Evolutionary conservation across 2,329 filamentous ascomycete genomes (phyloP), one percentile per base, ranked within the genome.

Genomic region (Chaetothyriales sp.): DNA sequence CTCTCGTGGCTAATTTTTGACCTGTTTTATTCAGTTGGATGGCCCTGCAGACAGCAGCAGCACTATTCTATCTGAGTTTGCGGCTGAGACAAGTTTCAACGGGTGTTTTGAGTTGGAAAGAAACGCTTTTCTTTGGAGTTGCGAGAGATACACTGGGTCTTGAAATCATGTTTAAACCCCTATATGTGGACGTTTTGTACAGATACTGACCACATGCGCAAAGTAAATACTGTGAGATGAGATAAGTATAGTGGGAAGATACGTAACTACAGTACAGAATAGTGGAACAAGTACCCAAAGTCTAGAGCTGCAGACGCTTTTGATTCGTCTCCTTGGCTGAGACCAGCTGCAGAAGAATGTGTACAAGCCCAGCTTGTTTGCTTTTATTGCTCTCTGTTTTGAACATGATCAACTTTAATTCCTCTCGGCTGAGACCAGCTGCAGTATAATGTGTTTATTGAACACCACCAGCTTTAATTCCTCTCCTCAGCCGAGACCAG

Each of bases 141-240:
- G 18, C n/a, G 20, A 46, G 18, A 47, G 55, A 51, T 51, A 49
- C 49, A 48, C 49, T 50, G 56, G 50, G 52, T 55, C 54, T 56
- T 56, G 44, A 51, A 51, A 20, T 51, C 48, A 51, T 47, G 50
- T 59, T 55, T 59, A 56, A 56, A 55, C 50, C 46, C 46, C 33
- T 50, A 51, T 51, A 46, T 25, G 47, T 51, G 47, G 50, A 57
- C 46, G 47, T 46, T 59, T 46, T 59, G 57, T 59, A 59, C 54
- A 59, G 57, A 51, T 59, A 59, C 50, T 51, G 37, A 51, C 54
- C 48, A 51, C 47, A 59, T 56, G 50, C 56, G 53, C 54, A 54
- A 54, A 56, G 33, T 25, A 47, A 47, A 47, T 33, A 47, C 33
- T 33, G 46, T 29, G 18, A 47, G 19, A 25, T 47, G 46, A 46